Percentiles rank a stretch among this genome's conserved stretches.
Evolutionary conservation across 257 asterid species (phyloP).

Genomic region (Capsicum chinense): DNA sequence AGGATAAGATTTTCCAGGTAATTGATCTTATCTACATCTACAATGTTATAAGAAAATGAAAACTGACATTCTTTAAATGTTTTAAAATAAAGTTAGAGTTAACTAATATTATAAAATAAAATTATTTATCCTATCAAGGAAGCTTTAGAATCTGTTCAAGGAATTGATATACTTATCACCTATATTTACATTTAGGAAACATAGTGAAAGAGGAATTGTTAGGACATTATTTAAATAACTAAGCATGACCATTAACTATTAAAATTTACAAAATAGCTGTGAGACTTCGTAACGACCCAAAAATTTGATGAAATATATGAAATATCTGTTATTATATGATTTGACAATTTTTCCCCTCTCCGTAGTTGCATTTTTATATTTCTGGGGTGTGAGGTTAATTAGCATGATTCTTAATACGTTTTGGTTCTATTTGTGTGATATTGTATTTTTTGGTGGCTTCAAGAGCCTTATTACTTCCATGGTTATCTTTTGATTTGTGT

Average conservation of each 20-base stretch:
- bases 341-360: no score
- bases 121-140: neutral
- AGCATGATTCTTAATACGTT: no score
- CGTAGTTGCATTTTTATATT: no score
- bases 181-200: neutral
- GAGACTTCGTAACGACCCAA: neutral
- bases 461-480: no score
- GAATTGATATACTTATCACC: neutral
- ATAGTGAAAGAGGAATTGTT: neutral
- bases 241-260: neutral
- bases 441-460: no score
- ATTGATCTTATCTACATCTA: slow-evolving; percentile 97
- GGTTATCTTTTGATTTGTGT: no score
- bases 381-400: no score
- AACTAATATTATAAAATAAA: neutral
- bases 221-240: neutral
- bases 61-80: neutral
- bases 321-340: no score
- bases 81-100: neutral
- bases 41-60: neutral
- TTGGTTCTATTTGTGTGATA: no score
- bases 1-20: slow-evolving; percentile 71
- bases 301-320: no score
- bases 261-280: neutral
- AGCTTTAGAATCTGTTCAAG: neutral